phyloP scores from a whole-genome alignment of 805 yeast genomes.

The Alloascoidea hylecoeti region DNA sequence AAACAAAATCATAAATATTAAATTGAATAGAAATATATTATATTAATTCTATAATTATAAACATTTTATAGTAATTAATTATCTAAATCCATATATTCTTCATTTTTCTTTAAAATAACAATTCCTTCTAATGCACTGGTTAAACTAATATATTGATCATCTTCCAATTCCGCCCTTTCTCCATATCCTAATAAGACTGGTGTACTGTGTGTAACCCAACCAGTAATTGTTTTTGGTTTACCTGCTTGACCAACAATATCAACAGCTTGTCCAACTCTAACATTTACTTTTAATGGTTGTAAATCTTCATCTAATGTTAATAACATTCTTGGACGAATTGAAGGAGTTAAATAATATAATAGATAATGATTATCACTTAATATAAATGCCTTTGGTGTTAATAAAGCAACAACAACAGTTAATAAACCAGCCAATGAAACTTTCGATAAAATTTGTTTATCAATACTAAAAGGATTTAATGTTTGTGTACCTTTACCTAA shows the following conservation, averaged over 20 bases:
- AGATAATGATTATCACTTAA: conserved; percentile 60
- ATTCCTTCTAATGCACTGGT: conserved; percentile 82
- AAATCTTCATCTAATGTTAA: conserved; percentile 86
- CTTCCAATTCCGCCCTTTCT: conserved; percentile 94
- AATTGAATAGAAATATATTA: not conserved
- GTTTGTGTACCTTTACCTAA: conserved; percentile 94
- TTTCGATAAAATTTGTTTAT: conserved; percentile 74
- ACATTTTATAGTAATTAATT: conserved; percentile 3
- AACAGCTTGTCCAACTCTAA: conserved; percentile 97
- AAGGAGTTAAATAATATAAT: conserved; percentile 75
- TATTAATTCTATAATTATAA: not conserved
- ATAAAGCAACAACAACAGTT: conserved; percentile 69
- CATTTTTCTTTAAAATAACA: conserved; percentile 78
- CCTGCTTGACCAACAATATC: conserved; percentile 99
- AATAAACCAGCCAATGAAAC: conserved; percentile 83
- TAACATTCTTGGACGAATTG: conserved; percentile 85
- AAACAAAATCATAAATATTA: not conserved
- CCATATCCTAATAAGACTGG: conserved; percentile 91
- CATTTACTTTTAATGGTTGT: conserved; percentile 88
- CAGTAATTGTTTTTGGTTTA: conserved; percentile 95
- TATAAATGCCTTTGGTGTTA: conserved; percentile 77
- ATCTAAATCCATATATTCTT: conserved; percentile 44
- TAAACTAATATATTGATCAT: conserved; percentile 79
- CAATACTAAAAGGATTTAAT: conserved; percentile 78
- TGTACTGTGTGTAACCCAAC: conserved; percentile 98